Percentiles rank a stretch among this genome's conserved stretches.
These are phyloP conservation scores for Nakaseomyces glabratus DNA, from an alignment of 1,139 yeast genomes.

Conservation along the genomic window DNA sequence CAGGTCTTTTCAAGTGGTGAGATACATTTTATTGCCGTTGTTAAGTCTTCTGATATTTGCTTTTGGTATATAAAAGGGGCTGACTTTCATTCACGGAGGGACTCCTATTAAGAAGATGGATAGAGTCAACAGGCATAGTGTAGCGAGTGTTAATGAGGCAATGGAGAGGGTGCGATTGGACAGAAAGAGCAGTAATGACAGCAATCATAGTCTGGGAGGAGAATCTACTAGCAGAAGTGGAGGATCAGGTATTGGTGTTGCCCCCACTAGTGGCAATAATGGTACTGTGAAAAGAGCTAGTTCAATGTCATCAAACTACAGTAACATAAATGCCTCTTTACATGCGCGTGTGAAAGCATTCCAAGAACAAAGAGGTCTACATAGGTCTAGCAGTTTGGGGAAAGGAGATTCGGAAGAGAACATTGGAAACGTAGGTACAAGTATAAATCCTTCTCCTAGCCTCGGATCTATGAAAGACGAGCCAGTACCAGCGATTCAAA, in stretches of 20 bases:
- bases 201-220: too few relatives aligned
- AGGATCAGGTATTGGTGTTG: too few relatives aligned
- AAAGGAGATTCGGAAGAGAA: conserved; percentile 7
- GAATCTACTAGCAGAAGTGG: too few relatives aligned
- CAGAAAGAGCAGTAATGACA: background rate
- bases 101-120: background rate
- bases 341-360: conserved; percentile 71
- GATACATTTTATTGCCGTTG: too few relatives aligned
- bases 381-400: conserved; percentile 22
- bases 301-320: conserved; percentile 26
- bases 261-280: too few relatives aligned
- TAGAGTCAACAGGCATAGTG: conserved; percentile 5
- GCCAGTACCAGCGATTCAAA: too few relatives aligned
- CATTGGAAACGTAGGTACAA: background rate
- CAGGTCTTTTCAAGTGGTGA: too few relatives aligned
- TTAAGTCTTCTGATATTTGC: too few relatives aligned
- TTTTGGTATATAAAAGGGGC: too few relatives aligned
- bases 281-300: conserved; percentile 16
- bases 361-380: conserved; percentile 53
- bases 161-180: conserved; percentile 6
- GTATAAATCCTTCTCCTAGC: background rate
- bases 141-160: conserved; percentile 6
- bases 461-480: too few relatives aligned
- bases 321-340: conserved; percentile 48
- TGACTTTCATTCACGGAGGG: too few relatives aligned